Base-by-base conservation (phyloP, 768 basidiomycete species). In the Pleurotus citrinopileatus region DNA sequence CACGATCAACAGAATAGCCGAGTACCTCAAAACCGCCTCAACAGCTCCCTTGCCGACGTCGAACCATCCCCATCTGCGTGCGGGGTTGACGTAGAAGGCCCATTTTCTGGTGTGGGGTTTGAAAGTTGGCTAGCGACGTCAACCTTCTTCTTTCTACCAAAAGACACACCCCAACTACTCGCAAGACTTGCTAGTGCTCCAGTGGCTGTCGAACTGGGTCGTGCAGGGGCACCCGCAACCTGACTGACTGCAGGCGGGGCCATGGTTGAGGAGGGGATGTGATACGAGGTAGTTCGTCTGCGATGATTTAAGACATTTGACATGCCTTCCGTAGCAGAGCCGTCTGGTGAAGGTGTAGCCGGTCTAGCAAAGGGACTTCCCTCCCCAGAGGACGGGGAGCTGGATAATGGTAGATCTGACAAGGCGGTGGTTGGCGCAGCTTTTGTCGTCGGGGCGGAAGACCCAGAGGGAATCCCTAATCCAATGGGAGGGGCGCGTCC, bases 341-440 rank as follows among this genome's bases (percentile, higher is more conserved):
- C 86, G 43, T 82, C 79, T 0, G 86, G 82, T 1, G 84, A 84
- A 2, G 86, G 81, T 8, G 80, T 77, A 12, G 70, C 64, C 2
- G 73, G 66, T 23, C 71, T 61, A 48, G 67, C 66, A 56, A 76
- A 75, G 7, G 74, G 73, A 57, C 70, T 73, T 20, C 66, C 69
- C 28, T 70, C 74, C 12, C 63, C 68, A 20, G 79, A 74, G 0
- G 80, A 70, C 2, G 76, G 70, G 1, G 80, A 72, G 6, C 76
- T 73, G 10, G 79, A 65, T 20, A 79, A 59, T 5, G 76, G 70
- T 44, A 78, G 77, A 22, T 84, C 87, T 23, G 82, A 79, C 28
- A 88, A 59, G 4, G 87, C 88, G 2, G 81, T 89, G 5, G 89
- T 88, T 3, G 87, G 76, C 17, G 78, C 76, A 0, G 83, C 84